Evolutionary conservation across 495 filamentous ascomycete genomes (phyloP).

Genomic region (Daldinia grandis): DNA sequence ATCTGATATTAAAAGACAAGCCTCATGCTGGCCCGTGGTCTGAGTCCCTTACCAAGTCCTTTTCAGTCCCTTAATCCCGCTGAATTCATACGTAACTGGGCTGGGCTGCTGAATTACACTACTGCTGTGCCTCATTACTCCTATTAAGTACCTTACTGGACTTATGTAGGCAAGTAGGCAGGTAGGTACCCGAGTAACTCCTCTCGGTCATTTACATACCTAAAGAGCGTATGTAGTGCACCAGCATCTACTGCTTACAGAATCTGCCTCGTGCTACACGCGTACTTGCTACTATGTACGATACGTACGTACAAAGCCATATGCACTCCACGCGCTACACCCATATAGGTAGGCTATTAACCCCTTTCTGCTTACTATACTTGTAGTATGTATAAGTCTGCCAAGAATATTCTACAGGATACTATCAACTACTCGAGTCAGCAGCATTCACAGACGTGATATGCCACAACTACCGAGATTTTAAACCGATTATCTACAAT

Average conservation of each 20-base stretch:
- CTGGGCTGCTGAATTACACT: slow-evolving; percentile 5
- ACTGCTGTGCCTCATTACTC: background rate
- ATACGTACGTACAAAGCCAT: background rate
- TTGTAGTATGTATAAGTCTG: slow-evolving; percentile 21
- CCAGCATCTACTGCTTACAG: slow-evolving; percentile 3
- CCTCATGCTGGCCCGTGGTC: slow-evolving; percentile 35
- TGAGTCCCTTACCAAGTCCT: slow-evolving; percentile 4
- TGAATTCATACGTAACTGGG: background rate
- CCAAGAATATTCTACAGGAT: slow-evolving; percentile 20
- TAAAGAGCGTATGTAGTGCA: slow-evolving; percentile 4
- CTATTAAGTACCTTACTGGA: background rate
- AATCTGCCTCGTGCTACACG: slow-evolving; percentile 5
- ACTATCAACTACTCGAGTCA: slow-evolving; percentile 20
- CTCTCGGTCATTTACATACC: slow-evolving; percentile 27
- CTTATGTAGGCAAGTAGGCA: background rate
- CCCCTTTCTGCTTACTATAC: slow-evolving; percentile 42
- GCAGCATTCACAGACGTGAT: slow-evolving; percentile 26
- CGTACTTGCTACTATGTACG: background rate
- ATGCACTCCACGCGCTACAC: slow-evolving; percentile 16
- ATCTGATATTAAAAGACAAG: slow-evolving; percentile 47
- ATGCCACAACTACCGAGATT: slow-evolving; percentile 36
- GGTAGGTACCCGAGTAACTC: slow-evolving; percentile 6
- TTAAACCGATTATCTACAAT: slow-evolving; percentile 1
- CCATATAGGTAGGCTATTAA: slow-evolving; percentile 28
- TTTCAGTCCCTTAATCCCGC: background rate